phyloP scores from a whole-genome alignment of 164 flowering plant genomes.

The Kalanchoe fedtschenkoi region DNA sequence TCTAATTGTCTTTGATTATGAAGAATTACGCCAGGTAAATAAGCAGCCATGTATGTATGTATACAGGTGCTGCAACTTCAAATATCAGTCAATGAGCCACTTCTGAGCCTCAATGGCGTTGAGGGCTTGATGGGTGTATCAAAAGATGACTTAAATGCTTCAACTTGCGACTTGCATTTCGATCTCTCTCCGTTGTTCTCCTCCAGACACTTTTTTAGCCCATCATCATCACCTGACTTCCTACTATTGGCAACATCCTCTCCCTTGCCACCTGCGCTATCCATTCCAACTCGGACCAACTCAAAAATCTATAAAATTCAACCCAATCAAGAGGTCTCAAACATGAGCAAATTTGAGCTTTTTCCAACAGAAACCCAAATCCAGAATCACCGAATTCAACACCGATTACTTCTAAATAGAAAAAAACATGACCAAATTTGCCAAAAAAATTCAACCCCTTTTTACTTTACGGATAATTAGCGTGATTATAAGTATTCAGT shows the following conservation, averaged over 20 bases:
- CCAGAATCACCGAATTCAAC: no score
- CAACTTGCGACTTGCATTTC: slow-evolving; percentile 41
- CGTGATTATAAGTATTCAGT: no score
- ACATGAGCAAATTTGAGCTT: no score
- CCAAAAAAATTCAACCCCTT: no score
- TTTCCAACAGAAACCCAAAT: no score
- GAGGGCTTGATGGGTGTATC: slow-evolving; percentile 6
- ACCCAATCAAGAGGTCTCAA: no score
- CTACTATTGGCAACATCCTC: neutral
- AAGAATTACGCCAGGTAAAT: no score
- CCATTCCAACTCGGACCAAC: neutral
- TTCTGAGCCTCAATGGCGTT: slow-evolving; percentile 10
- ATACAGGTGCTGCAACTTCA: slow-evolving; percentile 7
- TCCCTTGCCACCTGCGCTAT: neutral
- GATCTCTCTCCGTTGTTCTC: slow-evolving; percentile 38
- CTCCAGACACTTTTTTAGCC: slow-evolving; percentile 49
- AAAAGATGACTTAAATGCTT: slow-evolving; percentile 35
- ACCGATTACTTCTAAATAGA: no score
- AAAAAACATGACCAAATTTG: no score
- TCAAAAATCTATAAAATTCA: no score
- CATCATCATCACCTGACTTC: slow-evolving; percentile 34
- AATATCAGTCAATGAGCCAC: slow-evolving; percentile 18
- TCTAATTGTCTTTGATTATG: neutral
- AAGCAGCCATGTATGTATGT: neutral
- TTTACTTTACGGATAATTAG: no score